These are phyloP conservation scores for Stagonosporopsis rhizophila DNA, from an alignment of 2,329 filamentous ascomycete species.

Conservation along the genomic window DNA sequence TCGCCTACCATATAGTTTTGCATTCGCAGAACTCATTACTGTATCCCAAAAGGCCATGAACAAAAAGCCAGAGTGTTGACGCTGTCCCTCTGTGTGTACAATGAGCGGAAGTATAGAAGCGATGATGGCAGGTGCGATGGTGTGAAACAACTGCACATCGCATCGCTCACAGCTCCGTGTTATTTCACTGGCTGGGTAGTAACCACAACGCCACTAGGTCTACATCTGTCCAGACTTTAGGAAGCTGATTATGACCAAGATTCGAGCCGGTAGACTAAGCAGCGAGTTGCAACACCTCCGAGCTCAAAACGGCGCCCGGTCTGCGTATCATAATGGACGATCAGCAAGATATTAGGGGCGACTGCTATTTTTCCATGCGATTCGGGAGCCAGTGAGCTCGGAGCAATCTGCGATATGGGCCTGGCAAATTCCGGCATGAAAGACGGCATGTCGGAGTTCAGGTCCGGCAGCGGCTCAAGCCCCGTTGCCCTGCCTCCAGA, in stretches of 20 bases:
- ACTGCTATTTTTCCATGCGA: background rate
- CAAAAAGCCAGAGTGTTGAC: background rate
- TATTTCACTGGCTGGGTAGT: conserved; percentile 1
- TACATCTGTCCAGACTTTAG: background rate
- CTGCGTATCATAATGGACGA: background rate
- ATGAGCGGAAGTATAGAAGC: conserved; percentile 15
- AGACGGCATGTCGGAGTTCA: background rate
- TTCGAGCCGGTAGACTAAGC: background rate
- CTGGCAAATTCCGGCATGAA: conserved; percentile 1
- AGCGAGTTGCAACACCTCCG: background rate
- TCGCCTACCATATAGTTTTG: conserved; percentile 30
- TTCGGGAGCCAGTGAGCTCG: background rate
- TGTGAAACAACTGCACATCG: background rate
- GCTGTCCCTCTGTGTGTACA: background rate
- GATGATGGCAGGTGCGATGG: background rate
- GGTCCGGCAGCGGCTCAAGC: conserved; percentile 4
- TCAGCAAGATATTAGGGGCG: background rate
- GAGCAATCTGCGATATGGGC: background rate
- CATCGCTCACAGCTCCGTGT: conserved; percentile 6
- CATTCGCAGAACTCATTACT: conserved; percentile 30
- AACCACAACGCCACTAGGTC: background rate
- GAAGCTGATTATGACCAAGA: background rate
- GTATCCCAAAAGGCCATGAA: conserved; percentile 42
- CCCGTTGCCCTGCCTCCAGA: background rate
- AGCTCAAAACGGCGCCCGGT: background rate